Conservation (phyloP, 2,329 filamentous ascomycete species). For the Paramyrothecium roridum region DNA sequence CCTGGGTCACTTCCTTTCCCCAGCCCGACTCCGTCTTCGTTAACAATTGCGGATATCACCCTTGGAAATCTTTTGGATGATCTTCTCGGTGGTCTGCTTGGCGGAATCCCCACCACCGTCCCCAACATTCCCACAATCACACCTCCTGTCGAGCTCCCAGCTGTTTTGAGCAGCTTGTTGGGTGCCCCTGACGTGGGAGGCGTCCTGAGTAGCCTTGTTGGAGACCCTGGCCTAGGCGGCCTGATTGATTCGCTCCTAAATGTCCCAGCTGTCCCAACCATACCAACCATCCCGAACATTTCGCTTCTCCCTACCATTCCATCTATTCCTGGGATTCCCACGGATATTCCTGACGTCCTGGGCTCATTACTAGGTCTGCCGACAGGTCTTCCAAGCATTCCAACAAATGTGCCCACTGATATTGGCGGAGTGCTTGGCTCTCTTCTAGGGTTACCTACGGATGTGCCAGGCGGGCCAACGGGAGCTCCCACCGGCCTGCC, state of each 20-base stretch:
- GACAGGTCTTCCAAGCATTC: neutral
- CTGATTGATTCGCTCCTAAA: too few relatives aligned
- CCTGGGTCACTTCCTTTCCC: too few relatives aligned
- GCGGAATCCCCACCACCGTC: neutral
- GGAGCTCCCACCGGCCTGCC: neutral
- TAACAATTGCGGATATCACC: too few relatives aligned
- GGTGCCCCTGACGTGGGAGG: neutral
- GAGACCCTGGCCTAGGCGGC: too few relatives aligned
- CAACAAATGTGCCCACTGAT: neutral
- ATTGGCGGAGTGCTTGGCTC: neutral
- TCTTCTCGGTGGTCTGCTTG: neutral
- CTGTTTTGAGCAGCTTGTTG: neutral
- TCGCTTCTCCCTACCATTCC: neutral
- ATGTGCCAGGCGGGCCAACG: neutral
- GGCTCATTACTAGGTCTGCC: neutral
- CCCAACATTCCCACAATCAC: neutral
- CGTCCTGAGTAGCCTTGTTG: too few relatives aligned
- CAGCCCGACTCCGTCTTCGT: too few relatives aligned
- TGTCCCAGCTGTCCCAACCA: too few relatives aligned
- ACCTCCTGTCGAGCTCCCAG: neutral
- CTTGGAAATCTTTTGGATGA: too few relatives aligned
- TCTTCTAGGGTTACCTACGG: neutral
- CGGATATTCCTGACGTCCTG: neutral
- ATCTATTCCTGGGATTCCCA: neutral
- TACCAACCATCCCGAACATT: too few relatives aligned